phyloP scores from a whole-genome alignment of 2,329 filamentous ascomycete genomes.

The Hypoxylon sp. region DNA sequence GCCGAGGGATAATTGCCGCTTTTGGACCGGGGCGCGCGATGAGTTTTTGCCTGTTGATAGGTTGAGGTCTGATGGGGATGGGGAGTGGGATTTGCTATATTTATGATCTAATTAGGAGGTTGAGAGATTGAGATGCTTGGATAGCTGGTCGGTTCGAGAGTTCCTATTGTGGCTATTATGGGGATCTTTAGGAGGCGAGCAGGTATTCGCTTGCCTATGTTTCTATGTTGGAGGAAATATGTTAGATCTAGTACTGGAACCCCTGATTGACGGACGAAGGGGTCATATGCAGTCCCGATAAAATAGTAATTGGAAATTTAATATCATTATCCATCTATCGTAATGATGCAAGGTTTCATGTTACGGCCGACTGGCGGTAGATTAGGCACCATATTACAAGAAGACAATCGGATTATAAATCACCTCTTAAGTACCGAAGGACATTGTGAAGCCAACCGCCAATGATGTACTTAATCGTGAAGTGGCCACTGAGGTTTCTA shows the following conservation, averaged over 20 bases:
- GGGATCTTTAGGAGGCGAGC: neutral
- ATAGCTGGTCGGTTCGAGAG: neutral
- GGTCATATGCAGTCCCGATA: neutral
- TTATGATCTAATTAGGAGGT: slow-evolving; percentile 16
- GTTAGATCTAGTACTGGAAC: neutral
- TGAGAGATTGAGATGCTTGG: neutral
- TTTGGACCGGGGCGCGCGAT: slow-evolving; percentile 38
- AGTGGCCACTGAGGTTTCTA: neutral
- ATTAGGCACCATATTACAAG: neutral
- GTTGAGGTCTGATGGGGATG: slow-evolving; percentile 23
- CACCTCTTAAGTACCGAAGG: neutral
- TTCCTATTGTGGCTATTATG: neutral
- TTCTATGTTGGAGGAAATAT: neutral
- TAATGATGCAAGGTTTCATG: no score
- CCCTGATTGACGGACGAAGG: neutral
- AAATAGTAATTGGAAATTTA: slow-evolving; percentile 2
- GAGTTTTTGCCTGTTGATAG: slow-evolving; percentile 46
- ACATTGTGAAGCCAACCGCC: neutral
- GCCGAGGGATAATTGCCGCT: slow-evolving; percentile 35
- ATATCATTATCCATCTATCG: neutral
- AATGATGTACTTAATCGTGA: slow-evolving; percentile 3
- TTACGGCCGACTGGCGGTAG: neutral
- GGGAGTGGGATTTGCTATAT: slow-evolving; percentile 41
- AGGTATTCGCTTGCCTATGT: neutral
- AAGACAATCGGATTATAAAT: neutral